A percentile compares a stretch with the other conserved stretches of the same genome.
These are phyloP conservation scores for Phytophthora ramorum DNA, from an alignment of 352 stramenopile genomes.

Conservation along the genomic window DNA sequence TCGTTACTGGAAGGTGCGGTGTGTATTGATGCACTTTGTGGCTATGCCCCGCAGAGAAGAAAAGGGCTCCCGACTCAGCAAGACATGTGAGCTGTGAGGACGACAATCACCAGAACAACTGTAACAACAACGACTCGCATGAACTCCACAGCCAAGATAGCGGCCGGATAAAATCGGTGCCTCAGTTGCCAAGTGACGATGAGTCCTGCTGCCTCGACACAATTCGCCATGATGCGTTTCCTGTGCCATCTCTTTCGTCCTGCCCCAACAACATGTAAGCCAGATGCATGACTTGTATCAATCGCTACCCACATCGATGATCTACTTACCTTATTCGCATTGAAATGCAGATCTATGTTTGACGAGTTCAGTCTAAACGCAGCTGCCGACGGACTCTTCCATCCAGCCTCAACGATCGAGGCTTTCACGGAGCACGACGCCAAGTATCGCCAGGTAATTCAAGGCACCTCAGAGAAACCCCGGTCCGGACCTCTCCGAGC, in stretches of 20 bases:
- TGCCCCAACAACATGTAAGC: conserved; percentile 16
- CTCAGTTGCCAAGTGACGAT: conserved; percentile 32
- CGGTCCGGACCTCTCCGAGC: conserved; percentile 11
- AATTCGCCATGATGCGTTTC: conserved; percentile 21
- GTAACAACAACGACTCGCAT: conserved; percentile 38
- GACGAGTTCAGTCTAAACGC: conserved; percentile 65
- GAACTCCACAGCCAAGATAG: conserved; percentile 1
- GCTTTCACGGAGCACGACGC: conserved; percentile 82
- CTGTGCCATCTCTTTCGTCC: conserved; percentile 3
- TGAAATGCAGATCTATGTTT: conserved; percentile 52
- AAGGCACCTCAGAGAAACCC: conserved; percentile 7
- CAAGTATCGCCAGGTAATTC: conserved; percentile 52
- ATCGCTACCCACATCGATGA: too few relatives aligned
- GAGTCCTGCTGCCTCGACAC: conserved; percentile 26
- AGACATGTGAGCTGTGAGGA: conserved; percentile 18
- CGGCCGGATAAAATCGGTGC: neutral
- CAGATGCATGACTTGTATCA: neutral
- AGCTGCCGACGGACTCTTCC: conserved; percentile 76
- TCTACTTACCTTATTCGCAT: neutral
- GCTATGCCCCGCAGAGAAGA: conserved; percentile 40
- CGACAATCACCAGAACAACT: conserved; percentile 3
- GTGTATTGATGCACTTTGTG: neutral
- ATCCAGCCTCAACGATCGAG: conserved; percentile 76
- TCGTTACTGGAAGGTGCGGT: neutral
- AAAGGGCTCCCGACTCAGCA: conserved; percentile 35